Base-by-base conservation (phyloP, 2,329 filamentous ascomycete genomes). In the Exophiala lecanii-corni region DNA sequence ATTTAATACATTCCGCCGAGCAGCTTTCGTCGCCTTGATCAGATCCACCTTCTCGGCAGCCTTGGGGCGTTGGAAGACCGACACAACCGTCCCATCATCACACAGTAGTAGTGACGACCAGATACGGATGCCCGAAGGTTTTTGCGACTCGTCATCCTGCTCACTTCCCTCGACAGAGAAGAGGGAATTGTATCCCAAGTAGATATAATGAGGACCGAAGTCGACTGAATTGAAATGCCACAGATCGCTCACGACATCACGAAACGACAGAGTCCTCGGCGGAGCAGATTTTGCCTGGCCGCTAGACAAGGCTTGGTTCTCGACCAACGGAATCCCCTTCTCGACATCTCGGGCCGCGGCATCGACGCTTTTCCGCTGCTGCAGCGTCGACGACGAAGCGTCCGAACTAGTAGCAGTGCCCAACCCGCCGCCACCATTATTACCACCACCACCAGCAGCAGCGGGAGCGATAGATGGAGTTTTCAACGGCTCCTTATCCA, bases 201-300 rank as follows among this genome's bases (percentile, higher is more conserved):
- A 50, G 19, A 50, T 46, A 19, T 50, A 53, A 12, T 41, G 47
- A 9, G 33, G 36, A 20, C 82, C 84, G 60, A 82, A 76, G 55
- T 89, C 84, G 10, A 86, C 75, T 1, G 82, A 83, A 10, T 80
- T 82, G 61, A 84, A 89, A 59, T 87, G 84, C 70, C 83, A 83
- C n/a, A 86, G 81, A 41, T 82, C 75, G 49, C 84, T 74, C 4
- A 83, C 76, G 31, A 87, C 71, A 20, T 77, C 67, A 37, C 78
- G 75, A 43, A 79, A 73, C 2, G 23, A 30, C 10, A 28, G 74
- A 12, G 5, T 5, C 5, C 17, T 13, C n/a, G 6, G 5, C 5
- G 17, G 17, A 6, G 12, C 30, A 32, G 30, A 5, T 13, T 7
- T 16, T 13, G 6, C 30, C 25, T 28, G 13, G 10, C 6, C 34